Evolutionary conservation across 140 eudicot species (phyloP).

Genomic region (Stevia rebaudiana): DNA sequence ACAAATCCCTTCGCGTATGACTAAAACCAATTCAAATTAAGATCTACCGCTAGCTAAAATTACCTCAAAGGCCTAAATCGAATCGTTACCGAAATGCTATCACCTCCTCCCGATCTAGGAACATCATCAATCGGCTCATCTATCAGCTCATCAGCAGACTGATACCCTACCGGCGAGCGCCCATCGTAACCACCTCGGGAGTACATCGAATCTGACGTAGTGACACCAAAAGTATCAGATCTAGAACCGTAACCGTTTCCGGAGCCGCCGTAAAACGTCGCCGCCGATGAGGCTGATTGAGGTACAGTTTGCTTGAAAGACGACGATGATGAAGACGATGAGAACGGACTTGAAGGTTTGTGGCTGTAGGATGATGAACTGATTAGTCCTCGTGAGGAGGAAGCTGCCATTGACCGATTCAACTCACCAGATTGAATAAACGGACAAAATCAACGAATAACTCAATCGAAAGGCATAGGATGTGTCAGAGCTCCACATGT

Average conservation of each 20-base stretch:
- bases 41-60: constrained; percentile 32
- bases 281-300: constrained; percentile 46
- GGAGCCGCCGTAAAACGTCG: constrained; percentile 37
- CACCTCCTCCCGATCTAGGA: constrained; percentile 58
- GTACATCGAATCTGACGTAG: constrained; percentile 37
- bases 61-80: constrained; percentile 94
- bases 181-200: constrained; percentile 37
- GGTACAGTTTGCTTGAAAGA: constrained; percentile 56
- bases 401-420: constrained; percentile 61
- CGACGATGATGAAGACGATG: constrained; percentile 75
- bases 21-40: constrained; percentile 23
- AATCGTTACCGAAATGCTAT: constrained; percentile 92
- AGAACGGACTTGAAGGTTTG: constrained; percentile 68
- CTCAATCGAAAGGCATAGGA: constrained; percentile 18
- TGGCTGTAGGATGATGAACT: constrained; percentile 62
- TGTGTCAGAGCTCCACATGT: constrained; percentile 65
- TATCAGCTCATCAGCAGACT: constrained; percentile 51
- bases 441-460: constrained; percentile 20
- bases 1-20: neutral
- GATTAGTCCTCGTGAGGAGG: constrained; percentile 73
- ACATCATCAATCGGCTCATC: constrained; percentile 48
- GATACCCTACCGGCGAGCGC: constrained; percentile 60
- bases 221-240: constrained; percentile 52
- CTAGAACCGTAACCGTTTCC: constrained; percentile 53
- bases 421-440: constrained; percentile 28